Conservation (phyloP, 1,284 basidiomycete genomes). For the Naganishia albida region DNA sequence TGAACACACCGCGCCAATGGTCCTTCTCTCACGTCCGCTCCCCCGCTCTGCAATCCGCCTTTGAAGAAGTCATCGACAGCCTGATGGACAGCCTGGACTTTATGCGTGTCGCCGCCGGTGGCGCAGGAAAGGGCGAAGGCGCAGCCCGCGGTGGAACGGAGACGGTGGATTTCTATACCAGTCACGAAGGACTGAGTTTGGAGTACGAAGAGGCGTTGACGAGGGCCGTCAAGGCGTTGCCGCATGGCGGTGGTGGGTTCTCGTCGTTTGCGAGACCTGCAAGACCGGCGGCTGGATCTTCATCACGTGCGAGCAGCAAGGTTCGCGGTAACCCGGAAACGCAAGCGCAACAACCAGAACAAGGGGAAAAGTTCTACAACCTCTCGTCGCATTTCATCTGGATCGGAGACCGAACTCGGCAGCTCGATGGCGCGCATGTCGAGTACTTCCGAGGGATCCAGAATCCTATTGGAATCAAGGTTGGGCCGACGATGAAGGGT, state of each 20-base stretch:
- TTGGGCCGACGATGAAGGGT: constrained; percentile 80
- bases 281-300: constrained; percentile 36
- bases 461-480: constrained; percentile 96
- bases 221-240: constrained; percentile 54
- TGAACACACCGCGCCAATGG: constrained; percentile 90
- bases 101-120: constrained; percentile 71
- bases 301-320: constrained; percentile 24
- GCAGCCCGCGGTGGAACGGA: constrained; percentile 71
- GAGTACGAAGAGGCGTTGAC: constrained; percentile 93
- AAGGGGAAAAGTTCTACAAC: constrained; percentile 47
- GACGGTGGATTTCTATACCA: constrained; percentile 92
- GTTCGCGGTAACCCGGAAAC: constrained; percentile 7
- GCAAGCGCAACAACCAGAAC: neutral
- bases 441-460: constrained; percentile 93
- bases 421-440: constrained; percentile 88
- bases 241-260: neutral
- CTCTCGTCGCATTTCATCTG: constrained; percentile 87
- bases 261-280: constrained; percentile 46
- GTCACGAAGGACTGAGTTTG: constrained; percentile 91
- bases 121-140: constrained; percentile 67
- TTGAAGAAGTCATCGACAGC: constrained; percentile 78
- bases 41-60: constrained; percentile 72
- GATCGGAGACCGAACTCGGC: constrained; percentile 96
- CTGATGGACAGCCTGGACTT: constrained; percentile 92
- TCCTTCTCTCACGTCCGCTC: constrained; percentile 88